Percentiles rank a stretch among this genome's conserved stretches.
phyloP scores from a whole-genome alignment of 306 rosid species.

The Sesbania bispinosa region DNA sequence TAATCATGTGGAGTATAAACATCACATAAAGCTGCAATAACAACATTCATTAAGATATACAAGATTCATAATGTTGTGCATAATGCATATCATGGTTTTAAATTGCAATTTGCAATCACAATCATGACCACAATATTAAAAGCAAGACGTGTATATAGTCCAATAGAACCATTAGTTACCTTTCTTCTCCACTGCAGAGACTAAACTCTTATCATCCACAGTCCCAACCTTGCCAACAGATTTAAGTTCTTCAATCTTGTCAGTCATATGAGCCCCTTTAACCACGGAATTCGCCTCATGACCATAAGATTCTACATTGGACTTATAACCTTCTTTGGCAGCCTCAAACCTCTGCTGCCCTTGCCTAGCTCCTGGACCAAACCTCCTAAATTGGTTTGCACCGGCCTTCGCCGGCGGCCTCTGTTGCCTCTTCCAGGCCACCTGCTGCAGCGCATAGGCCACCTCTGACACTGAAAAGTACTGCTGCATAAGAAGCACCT shows the following conservation, averaged over 20 bases:
- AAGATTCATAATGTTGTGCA: not conserved
- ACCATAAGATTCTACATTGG: conserved; percentile 48
- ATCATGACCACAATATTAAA: too few species aligned
- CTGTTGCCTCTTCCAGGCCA: conserved; percentile 76
- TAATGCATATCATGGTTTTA: not conserved
- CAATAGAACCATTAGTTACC: conserved; percentile 43
- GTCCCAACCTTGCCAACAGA: conserved; percentile 45
- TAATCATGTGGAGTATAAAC: not conserved
- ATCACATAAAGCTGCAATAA: not conserved
- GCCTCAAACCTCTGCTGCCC: conserved; percentile 58
- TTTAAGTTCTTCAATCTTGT: conserved; percentile 46
- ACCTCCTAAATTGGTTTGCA: conserved; percentile 58
- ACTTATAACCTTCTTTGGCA: conserved; percentile 47
- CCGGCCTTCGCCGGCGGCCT: conserved; percentile 51
- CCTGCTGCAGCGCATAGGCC: conserved; percentile 67
- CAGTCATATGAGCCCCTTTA: conserved; percentile 43
- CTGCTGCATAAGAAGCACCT: conserved; percentile 95
- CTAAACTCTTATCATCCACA: conserved; percentile 41
- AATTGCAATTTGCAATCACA: too few species aligned
- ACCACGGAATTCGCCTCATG: conserved; percentile 49
- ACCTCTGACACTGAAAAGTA: conserved; percentile 86
- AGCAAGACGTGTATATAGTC: too few species aligned
- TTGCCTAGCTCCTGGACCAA: conserved; percentile 55
- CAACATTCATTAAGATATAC: not conserved
- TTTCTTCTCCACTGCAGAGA: conserved; percentile 44